Evolutionary conservation across 805 yeast species (phyloP).

Genomic region (Metschnikowia matae): DNA sequence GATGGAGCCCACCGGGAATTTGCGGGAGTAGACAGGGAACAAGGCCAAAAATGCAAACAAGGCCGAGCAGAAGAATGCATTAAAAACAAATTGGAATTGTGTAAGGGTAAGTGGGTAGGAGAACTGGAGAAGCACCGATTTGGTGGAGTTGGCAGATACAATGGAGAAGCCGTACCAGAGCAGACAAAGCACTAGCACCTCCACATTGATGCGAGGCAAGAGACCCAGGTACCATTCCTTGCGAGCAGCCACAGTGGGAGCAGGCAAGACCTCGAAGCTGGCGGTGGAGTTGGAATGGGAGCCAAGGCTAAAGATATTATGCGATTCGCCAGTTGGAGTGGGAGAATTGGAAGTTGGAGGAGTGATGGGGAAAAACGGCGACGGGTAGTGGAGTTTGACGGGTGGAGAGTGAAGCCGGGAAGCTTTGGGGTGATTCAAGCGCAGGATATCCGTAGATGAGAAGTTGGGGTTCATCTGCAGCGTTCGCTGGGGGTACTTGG

Average conservation of each 20-base stretch:
- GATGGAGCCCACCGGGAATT: constrained; percentile 16
- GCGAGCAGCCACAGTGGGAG: too few species aligned
- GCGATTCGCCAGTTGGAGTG: constrained; percentile 28
- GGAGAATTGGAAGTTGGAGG: constrained; percentile 33
- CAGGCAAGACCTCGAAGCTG: constrained; percentile 12
- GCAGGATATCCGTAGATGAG: constrained; percentile 32
- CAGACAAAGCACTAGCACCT: constrained; percentile 46
- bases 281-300: constrained; percentile 12
- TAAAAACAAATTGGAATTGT: constrained; percentile 77
- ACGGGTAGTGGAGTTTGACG: constrained; percentile 18
- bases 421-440: constrained; percentile 23
- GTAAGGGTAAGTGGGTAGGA: constrained; percentile 86
- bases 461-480: constrained; percentile 35
- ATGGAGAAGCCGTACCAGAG: constrained; percentile 82
- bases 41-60: constrained; percentile 36
- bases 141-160: constrained; percentile 75
- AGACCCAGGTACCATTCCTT: constrained; percentile 4
- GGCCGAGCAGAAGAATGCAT: constrained; percentile 54
- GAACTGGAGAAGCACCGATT: constrained; percentile 65
- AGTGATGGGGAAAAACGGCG: constrained; percentile 19
- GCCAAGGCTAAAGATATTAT: constrained; percentile 9
- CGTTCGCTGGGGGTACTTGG: constrained; percentile 15
- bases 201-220: constrained; percentile 13
- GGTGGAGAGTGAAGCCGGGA: constrained; percentile 19
- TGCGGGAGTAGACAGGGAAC: constrained; percentile 20